Base-by-base conservation (phyloP, 192 early-diverging fungal species). In the Martensiomyces pterosporus region DNA sequence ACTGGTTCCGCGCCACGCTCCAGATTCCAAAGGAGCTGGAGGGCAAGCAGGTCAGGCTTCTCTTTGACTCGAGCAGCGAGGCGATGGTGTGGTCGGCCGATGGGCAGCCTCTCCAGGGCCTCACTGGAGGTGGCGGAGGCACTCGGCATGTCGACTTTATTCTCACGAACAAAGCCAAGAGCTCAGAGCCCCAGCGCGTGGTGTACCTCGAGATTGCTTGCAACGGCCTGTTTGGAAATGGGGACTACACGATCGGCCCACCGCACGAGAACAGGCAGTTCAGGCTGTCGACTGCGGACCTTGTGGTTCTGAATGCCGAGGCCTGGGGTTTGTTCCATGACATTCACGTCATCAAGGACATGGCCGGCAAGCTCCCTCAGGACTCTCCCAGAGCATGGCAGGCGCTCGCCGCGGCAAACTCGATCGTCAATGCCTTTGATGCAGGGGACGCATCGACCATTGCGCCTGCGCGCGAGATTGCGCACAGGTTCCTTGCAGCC, bases 161-260 rank as follows among this genome's bases (percentile, higher is more conserved):
- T 10, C 26, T 86, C 25, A 76, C 78, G 9, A 43, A 61, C 15
- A 61, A 63, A 40, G 82, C 80, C 12, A 60, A 37, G 9, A 59
- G n/a, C 41, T 68, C 9, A 60, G 64, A 74, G 63, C 37, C 57
- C 45, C 52, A 23, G 54, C 82, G 83, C 39, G 74, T 88, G 33
- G 78, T 95, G 40, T 94, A 86, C 58, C 57, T 97, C 29, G 97
- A 97, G 51, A 83, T 92, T 41, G 92, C 88, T 1, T 92, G 91
- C 60, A 97, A 98, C 59, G 85, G 85, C 21, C 78, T 97, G 83
- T 94, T 96, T 78, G 94, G 96, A 16, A 76, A 66, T 26, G 79
- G 78, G 1, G 17, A 74, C 17, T 34, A 47, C 3, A 9, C 42
- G 5, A 63, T 74, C 29, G 69, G 76, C 8, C 80, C 90, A 1